Evolutionary conservation across 2,329 filamentous ascomycete species (phyloP).

Genomic region (Elsinoe australis): DNA sequence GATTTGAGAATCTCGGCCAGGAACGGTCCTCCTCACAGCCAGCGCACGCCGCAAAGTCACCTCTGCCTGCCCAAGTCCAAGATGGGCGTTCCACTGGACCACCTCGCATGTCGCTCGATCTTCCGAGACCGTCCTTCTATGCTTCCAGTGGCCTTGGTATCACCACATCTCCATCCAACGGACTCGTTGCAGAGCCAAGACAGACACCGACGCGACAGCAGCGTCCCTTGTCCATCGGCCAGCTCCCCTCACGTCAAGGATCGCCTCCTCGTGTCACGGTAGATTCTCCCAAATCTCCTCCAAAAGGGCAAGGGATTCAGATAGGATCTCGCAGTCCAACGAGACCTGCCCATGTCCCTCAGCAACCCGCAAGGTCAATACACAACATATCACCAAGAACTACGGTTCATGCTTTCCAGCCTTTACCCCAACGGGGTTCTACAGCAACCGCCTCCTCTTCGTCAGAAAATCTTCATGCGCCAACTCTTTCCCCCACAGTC

Average conservation of each 20-base stretch:
- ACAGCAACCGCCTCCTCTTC: not conserved
- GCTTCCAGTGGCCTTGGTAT: conserved; percentile 2
- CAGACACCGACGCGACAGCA: conserved; percentile 33
- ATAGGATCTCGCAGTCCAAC: conserved; percentile 15
- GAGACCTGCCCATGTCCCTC: conserved; percentile 8
- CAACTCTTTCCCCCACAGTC: conserved; percentile 1
- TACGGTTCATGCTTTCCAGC: not conserved
- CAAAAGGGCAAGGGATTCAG: conserved; percentile 35
- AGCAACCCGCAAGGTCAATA: not conserved
- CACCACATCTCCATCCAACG: too few species aligned
- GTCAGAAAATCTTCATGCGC: conserved; percentile 8
- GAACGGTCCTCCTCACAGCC: conserved; percentile 22
- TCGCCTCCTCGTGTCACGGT: conserved; percentile 60
- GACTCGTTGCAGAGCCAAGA: conserved; percentile 18
- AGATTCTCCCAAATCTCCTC: conserved; percentile 63
- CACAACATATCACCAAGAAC: conserved; percentile 9
- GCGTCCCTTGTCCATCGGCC: conserved; percentile 43
- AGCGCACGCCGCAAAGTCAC: not conserved
- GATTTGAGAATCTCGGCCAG: conserved; percentile 65
- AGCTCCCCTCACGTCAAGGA: conserved; percentile 37
- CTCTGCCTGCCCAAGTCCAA: not conserved
- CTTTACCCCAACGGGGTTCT: conserved; percentile 1
- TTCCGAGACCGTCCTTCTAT: conserved; percentile 28
- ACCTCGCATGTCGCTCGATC: conserved; percentile 34
- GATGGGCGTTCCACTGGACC: conserved; percentile 8